Base-by-base conservation (phyloP, 2,329 filamentous ascomycete genomes). In the Exophiala calicioides region DNA sequence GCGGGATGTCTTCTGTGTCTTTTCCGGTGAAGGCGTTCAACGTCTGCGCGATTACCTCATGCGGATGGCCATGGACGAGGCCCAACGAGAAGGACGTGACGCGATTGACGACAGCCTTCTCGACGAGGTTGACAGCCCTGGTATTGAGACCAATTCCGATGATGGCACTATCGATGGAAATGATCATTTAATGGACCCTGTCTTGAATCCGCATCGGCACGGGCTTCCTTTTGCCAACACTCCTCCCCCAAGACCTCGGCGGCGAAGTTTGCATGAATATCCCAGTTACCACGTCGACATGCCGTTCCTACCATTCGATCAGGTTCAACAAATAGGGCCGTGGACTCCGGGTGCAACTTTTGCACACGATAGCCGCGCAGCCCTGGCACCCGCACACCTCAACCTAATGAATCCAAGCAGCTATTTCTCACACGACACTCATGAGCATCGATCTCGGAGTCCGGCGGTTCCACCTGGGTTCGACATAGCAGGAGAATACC, bases 1-100 rank as follows among this genome's bases (percentile, higher is more conserved):
- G 66, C 83, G 93, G 53, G 85, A 91, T 41, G 89, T 97, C 5
- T 98, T 98, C 65, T 98, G 93, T 63, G 93, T 98, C 43, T 98
- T 98, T 67, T 96, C 90, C 1, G 91, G 93, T 4, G 78, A 81
- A 19, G 90, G 90, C 44, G 91, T 98, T 2, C 74, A 75, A 31
- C 80, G 81, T 30, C 80, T 98, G 19, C 85, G 91, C 31, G 78
- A 84, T 20, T 87, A 90, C 62, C 76, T 98, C 29, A 94, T 90
- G 34, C 57, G 57, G 18, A 41, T 59, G 13, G 57, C 56, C 13
- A 33, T 53, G 38, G 57, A 59, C 8, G 52, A 59, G 21, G 51
- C 50, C 7, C 54, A 59, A 37, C 46, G 56, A 24, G 53, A 58
- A 44, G 39, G 47, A 24, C 51, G 56, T 26, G 54, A 53, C 20